These are phyloP conservation scores for Teunomyces aglyptinius DNA, from an alignment of 805 yeast genomes.

Conservation along the genomic window DNA sequence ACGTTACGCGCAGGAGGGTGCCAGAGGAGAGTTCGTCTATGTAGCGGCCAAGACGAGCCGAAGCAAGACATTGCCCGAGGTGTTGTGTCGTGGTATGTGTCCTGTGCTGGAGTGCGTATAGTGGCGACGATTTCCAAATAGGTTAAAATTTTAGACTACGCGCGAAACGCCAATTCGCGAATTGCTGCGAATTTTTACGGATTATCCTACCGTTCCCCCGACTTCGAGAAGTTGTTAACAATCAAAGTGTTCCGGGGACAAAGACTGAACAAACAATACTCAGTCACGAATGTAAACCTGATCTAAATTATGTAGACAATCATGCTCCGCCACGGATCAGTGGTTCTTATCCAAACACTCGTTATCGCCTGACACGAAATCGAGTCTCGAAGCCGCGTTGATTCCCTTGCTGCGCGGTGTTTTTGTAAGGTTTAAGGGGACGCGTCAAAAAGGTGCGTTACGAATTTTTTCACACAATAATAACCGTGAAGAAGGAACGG, in stretches of 20 bases:
- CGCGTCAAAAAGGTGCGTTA: slow-evolving; percentile 3
- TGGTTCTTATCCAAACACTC: background rate
- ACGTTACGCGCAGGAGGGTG: background rate
- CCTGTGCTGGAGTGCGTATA: slow-evolving; percentile 1
- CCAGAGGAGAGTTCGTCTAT: background rate
- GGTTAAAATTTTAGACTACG: slow-evolving; percentile 3
- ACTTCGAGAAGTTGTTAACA: background rate
- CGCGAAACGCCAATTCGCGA: slow-evolving; percentile 4
- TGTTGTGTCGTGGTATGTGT: slow-evolving; percentile 4
- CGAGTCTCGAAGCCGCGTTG: slow-evolving; percentile 1
- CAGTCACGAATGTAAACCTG: background rate
- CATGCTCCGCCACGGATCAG: background rate
- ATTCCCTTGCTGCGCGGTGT: slow-evolving; percentile 2
- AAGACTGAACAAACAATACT: background rate
- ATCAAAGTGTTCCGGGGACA: background rate
- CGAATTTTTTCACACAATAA: slow-evolving; percentile 3
- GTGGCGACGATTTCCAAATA: slow-evolving; percentile 1
- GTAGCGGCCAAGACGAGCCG: background rate
- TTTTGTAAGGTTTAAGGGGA: slow-evolving; percentile 1
- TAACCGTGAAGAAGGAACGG: slow-evolving; percentile 5
- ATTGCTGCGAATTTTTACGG: slow-evolving; percentile 3
- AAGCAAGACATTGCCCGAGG: background rate
- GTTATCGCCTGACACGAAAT: background rate
- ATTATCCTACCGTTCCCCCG: background rate
- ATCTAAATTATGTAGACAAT: background rate